Conservation (phyloP, 1,284 basidiomycete species). For the Cryptococcus sp. region DNA sequence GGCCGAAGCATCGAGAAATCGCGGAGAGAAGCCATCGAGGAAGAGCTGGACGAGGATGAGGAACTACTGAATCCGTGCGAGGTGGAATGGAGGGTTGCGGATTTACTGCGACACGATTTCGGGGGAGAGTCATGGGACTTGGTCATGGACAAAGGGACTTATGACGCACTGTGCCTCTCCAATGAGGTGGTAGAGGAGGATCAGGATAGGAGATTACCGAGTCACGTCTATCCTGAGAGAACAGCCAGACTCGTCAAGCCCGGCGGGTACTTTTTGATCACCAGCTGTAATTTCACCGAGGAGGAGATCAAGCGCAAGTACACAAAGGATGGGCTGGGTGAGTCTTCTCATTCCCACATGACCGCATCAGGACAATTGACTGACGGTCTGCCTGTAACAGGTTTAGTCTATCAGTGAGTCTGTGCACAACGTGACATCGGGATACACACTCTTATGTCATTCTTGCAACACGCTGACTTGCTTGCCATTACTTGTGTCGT, state of each 20-base stretch:
- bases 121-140: slow-evolving; percentile 49
- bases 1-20: slow-evolving; percentile 36
- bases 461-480: background rate
- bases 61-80: slow-evolving; percentile 39
- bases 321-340: slow-evolving; percentile 40
- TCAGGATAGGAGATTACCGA: slow-evolving; percentile 37
- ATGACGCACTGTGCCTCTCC: slow-evolving; percentile 49
- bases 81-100: slow-evolving; percentile 44
- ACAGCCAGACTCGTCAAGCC: slow-evolving; percentile 42
- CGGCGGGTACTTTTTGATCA: slow-evolving; percentile 53
- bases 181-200: slow-evolving; percentile 37
- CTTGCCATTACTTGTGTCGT: background rate
- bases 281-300: slow-evolving; percentile 55
- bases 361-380: too few relatives aligned
- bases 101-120: slow-evolving; percentile 43
- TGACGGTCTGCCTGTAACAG: slow-evolving; percentile 7
- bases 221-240: slow-evolving; percentile 48
- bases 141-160: slow-evolving; percentile 54
- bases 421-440: background rate
- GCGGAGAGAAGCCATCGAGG: slow-evolving; percentile 27
- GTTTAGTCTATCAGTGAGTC: slow-evolving; percentile 45
- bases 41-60: slow-evolving; percentile 38
- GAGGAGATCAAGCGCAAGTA: slow-evolving; percentile 50
- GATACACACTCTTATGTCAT: background rate
- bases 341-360: slow-evolving; percentile 4